Evolutionary conservation across 192 early-diverging fungal genomes (phyloP), one percentile per base, ranked within the genome.

Genomic region (Backusella liffmaniae): DNA sequence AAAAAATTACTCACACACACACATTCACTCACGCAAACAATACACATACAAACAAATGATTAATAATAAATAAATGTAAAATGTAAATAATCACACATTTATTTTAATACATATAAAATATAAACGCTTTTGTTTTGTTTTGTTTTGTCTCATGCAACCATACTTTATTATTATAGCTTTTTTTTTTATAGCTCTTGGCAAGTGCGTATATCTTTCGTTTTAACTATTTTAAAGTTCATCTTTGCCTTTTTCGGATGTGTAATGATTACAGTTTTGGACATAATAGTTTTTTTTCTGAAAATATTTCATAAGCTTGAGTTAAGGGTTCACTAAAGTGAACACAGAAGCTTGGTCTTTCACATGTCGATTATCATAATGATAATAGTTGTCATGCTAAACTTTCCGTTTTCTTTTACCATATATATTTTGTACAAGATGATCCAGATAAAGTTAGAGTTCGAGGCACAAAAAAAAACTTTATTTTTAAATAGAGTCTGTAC

Each of bases 401-500:
- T 59, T 26, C 23, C 53, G 23, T 59, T 59, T 59, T 56, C 9
- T 10, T 56, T 23, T 23, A 8, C 16, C n/a, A 18, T 53, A 18
- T 53, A n/a, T 53, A 21, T 23, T 56, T 5, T 59, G 21, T 9
- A 53, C 9, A 59, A 59, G 10, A 49, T 49, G 16, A 1, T 7
- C 21, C 21, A 16, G 53, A 59, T 59, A 26, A 59, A 26, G 53
- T 59, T 59, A 59, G 53, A 59, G 53, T 59, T 59, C 16, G 21
- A 59, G 23, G 53, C 23, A 59, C 23, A 59, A 59, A 59, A 59
- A 53, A 53, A 59, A 59, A 59, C 53, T 59, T 59, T 59, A 59
- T 59, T 59, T 49, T 49, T 49, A 49, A 49, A 49, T n/a, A 49
- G 46, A 49, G 4, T 49, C 46, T 49, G 46, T 49, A 18, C 18